phyloP scores from a whole-genome alignment of 108 stramenopile genomes.

The Skeletonema marinoi region DNA sequence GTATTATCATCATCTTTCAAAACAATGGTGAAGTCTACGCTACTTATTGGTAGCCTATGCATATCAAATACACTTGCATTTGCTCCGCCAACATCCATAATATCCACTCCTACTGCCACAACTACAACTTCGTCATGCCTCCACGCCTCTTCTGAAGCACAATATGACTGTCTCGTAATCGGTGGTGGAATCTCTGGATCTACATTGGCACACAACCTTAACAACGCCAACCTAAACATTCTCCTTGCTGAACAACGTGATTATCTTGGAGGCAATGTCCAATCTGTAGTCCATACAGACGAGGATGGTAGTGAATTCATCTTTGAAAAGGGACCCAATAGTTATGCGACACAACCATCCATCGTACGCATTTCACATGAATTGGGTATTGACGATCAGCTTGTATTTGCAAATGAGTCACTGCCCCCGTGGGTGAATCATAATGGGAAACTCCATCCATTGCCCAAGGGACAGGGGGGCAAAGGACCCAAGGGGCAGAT shows the following conservation, averaged over 20 bases:
- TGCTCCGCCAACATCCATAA: slow-evolving; percentile 6
- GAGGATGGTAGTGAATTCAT: slow-evolving; percentile 79
- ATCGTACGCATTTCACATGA: slow-evolving; percentile 91
- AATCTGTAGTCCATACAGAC: slow-evolving; percentile 54
- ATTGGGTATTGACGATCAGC: slow-evolving; percentile 83
- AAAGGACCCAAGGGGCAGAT: slow-evolving; percentile 85
- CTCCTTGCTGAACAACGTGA: slow-evolving; percentile 83
- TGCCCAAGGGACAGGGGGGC: slow-evolving; percentile 86
- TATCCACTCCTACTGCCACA: slow-evolving; percentile 22
- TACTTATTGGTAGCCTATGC: neutral
- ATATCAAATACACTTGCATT: slow-evolving; percentile 1
- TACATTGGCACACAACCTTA: slow-evolving; percentile 87
- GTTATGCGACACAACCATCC: slow-evolving; percentile 88
- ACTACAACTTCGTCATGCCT: neutral
- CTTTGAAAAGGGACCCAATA: slow-evolving; percentile 97
- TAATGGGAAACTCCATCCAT: slow-evolving; percentile 90
- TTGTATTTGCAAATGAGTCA: slow-evolving; percentile 91
- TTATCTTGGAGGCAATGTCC: slow-evolving; percentile 94
- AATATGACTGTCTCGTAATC: slow-evolving; percentile 84
- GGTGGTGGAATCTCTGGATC: slow-evolving; percentile 93
- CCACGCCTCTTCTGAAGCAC: slow-evolving; percentile 2
- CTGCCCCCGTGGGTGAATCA: slow-evolving; percentile 88
- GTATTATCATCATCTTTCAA: too few species aligned
- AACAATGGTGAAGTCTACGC: neutral
- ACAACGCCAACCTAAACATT: slow-evolving; percentile 56